phyloP scores from a whole-genome alignment of 768 basidiomycete genomes.

The Amanita jacksonii region DNA sequence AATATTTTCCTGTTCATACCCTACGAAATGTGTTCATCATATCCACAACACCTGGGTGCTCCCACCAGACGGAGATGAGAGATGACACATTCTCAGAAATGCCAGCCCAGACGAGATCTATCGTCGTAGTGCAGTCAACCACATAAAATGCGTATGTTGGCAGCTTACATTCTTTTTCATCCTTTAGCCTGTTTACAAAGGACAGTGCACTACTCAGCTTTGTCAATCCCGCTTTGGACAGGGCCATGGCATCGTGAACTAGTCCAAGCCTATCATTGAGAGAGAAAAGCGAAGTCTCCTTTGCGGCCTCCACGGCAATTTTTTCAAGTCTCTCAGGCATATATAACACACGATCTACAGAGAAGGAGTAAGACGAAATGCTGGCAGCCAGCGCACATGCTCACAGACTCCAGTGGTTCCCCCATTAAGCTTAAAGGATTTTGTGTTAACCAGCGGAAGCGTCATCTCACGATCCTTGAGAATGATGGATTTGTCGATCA shows the following conservation, averaged over 20 bases:
- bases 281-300: slow-evolving; percentile 52
- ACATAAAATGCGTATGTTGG: neutral
- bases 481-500: slow-evolving; percentile 51
- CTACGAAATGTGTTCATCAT: slow-evolving; percentile 51
- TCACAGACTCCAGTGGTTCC: slow-evolving; percentile 83
- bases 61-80: slow-evolving; percentile 75
- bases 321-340: slow-evolving; percentile 65
- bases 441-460: slow-evolving; percentile 64
- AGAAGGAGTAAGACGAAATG: slow-evolving; percentile 3
- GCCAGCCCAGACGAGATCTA: slow-evolving; percentile 77
- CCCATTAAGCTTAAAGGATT: slow-evolving; percentile 84
- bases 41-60: slow-evolving; percentile 45
- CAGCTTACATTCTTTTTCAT: slow-evolving; percentile 69
- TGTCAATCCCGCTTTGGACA: slow-evolving; percentile 74
- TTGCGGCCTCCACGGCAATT: slow-evolving; percentile 76
- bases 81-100: slow-evolving; percentile 46
- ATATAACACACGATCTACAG: slow-evolving; percentile 77
- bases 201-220: slow-evolving; percentile 70
- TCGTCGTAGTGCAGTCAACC: neutral
- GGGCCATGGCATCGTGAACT: slow-evolving; percentile 70
- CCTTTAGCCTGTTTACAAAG: slow-evolving; percentile 55
- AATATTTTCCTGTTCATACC: slow-evolving; percentile 28
- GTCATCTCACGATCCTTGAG: slow-evolving; percentile 60
- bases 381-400: slow-evolving; percentile 20
- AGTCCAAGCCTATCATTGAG: slow-evolving; percentile 86